Percentiles rank a stretch among this genome's conserved stretches.
These are phyloP conservation scores for Elongisporangium prolatum DNA, from an alignment of 352 stramenopile species.

Conservation along the genomic window DNA sequence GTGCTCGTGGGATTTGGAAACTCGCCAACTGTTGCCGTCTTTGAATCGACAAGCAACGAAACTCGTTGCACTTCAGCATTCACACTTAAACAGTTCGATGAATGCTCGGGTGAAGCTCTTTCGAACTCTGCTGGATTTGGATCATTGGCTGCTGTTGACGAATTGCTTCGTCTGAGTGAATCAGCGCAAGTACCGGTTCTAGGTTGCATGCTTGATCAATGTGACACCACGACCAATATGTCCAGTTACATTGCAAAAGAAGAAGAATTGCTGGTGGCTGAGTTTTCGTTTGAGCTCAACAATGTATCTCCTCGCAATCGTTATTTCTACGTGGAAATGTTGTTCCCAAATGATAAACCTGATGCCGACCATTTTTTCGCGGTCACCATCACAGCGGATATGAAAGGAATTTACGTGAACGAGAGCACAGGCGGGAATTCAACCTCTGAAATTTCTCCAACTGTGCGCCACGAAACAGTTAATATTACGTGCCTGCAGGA, in stretches of 20 bases:
- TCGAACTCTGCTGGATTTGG: slow-evolving; percentile 13
- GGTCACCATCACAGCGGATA: slow-evolving; percentile 48
- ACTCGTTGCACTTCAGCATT: slow-evolving; percentile 56
- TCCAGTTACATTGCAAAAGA: slow-evolving; percentile 21
- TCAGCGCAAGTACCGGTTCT: slow-evolving; percentile 26
- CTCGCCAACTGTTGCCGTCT: slow-evolving; percentile 28
- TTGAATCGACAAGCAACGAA: slow-evolving; percentile 44
- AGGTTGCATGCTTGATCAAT: slow-evolving; percentile 50
- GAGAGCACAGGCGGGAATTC: slow-evolving; percentile 24
- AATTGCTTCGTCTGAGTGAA: slow-evolving; percentile 27
- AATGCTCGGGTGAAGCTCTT: slow-evolving; percentile 15
- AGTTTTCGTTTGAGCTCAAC: slow-evolving; percentile 57
- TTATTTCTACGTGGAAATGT: slow-evolving; percentile 57
- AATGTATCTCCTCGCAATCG: slow-evolving; percentile 42
- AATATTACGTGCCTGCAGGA: slow-evolving; percentile 29
- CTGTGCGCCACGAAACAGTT: slow-evolving; percentile 26
- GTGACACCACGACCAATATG: slow-evolving; percentile 34
- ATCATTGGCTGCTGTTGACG: slow-evolving; percentile 29
- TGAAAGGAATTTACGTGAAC: slow-evolving; percentile 44
- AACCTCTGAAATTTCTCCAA: slow-evolving; percentile 28
- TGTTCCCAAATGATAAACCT: slow-evolving; percentile 38
- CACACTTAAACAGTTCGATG: slow-evolving; percentile 23
- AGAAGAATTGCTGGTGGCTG: slow-evolving; percentile 28
- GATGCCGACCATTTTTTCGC: slow-evolving; percentile 28
- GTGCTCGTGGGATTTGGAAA: slow-evolving; percentile 37